Conservation (phyloP, 345 rosid genomes). For the Sonneratia caseolaris region DNA sequence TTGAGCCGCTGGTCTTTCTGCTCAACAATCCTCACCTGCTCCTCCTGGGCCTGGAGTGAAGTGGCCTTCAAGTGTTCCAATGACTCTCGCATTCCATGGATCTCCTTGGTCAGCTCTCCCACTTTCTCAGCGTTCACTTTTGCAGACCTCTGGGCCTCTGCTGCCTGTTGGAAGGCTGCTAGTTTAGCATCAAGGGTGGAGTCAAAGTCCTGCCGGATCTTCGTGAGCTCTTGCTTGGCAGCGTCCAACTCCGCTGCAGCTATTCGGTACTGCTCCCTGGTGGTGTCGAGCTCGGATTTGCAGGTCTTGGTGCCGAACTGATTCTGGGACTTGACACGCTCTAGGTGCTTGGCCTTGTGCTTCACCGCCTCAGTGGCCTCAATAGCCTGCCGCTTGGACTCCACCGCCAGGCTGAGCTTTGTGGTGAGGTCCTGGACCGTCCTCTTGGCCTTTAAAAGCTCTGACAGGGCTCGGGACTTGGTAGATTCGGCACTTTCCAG, state of each 20-base stretch:
- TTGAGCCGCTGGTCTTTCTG: conserved; percentile 35
- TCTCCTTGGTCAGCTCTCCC: conserved; percentile 46
- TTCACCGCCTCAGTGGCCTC: conserved; percentile 16
- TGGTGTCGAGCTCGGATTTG: conserved; percentile 40
- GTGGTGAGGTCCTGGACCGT: conserved; percentile 15
- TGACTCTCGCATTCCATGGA: conserved; percentile 51
- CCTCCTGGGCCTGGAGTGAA: conserved; percentile 34
- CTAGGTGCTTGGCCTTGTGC: conserved; percentile 39
- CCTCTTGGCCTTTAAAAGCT: conserved; percentile 13
- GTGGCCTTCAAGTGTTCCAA: conserved; percentile 42
- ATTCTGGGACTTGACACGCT: conserved; percentile 35
- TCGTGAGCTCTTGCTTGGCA: conserved; percentile 60
- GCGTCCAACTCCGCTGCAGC: conserved; percentile 43
- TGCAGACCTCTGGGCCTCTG: conserved; percentile 46
- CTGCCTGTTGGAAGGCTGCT: conserved; percentile 52
- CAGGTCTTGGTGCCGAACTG: conserved; percentile 20
- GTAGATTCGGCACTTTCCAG: conserved; percentile 14
- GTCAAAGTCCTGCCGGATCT: conserved; percentile 67
- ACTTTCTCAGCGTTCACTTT: conserved; percentile 31
- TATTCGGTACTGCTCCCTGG: conserved; percentile 44
- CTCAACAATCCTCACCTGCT: conserved; percentile 25
- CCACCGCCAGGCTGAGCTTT: conserved; percentile 13
- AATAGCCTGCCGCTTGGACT: conserved; percentile 17
- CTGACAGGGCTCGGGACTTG: conserved; percentile 7
- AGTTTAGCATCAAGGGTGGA: conserved; percentile 51